A percentile compares a stretch with the other conserved stretches of the same genome.
phyloP scores from a whole-genome alignment of 257 asterid genomes.

The Schizonepeta tenuifolia region DNA sequence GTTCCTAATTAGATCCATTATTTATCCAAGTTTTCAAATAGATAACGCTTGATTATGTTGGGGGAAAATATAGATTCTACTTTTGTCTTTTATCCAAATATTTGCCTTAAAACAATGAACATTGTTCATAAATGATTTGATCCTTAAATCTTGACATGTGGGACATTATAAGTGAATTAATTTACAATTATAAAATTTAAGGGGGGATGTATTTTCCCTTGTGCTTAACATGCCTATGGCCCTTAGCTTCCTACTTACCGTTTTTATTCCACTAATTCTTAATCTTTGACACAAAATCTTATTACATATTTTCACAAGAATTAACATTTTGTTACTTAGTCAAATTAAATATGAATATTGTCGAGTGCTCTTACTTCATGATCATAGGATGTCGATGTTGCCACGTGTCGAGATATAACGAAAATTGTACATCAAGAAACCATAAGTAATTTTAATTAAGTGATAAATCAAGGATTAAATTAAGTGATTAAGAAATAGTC shows the following conservation, averaged over 20 bases:
- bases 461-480: constrained; percentile 31
- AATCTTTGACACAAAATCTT: constrained; percentile 4
- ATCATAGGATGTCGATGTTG: not conserved
- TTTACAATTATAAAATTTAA: not conserved
- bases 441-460: constrained; percentile 28
- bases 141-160: constrained; percentile 45
- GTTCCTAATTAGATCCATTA: constrained; percentile 9
- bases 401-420: constrained; percentile 25
- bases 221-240: constrained; percentile 24
- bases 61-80: constrained; percentile 23
- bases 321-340: not conserved
- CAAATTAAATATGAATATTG: constrained; percentile 4
- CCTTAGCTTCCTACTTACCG: constrained; percentile 42
- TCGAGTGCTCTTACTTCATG: constrained; percentile 18
- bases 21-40: constrained; percentile 16
- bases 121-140: constrained; percentile 33
- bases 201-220: constrained; percentile 41
- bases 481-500: constrained; percentile 26
- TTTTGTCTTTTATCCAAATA: constrained; percentile 32
- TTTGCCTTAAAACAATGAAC: constrained; percentile 30
- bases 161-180: constrained; percentile 30
- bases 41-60: constrained; percentile 33
- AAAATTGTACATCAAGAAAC: constrained; percentile 19
- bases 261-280: constrained; percentile 11
- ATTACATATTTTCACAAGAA: not conserved